A percentile compares a stretch with the other conserved stretches of the same genome.
These are phyloP conservation scores for Trichoderma asperellum DNA, from an alignment of 2,329 filamentous ascomycete genomes.

Conservation along the genomic window DNA sequence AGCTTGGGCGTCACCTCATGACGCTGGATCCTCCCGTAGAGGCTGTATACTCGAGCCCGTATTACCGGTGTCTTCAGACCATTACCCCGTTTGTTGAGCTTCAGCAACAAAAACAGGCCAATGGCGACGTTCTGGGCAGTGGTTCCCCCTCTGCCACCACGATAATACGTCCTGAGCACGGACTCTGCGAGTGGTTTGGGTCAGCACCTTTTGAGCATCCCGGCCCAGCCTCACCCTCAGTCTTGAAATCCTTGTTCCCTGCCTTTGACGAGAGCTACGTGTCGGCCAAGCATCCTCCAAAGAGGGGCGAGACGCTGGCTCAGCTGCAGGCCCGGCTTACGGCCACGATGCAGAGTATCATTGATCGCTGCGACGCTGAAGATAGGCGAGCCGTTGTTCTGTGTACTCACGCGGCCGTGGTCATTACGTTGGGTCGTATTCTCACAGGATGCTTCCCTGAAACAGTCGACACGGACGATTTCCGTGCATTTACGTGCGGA, in stretches of 20 bases:
- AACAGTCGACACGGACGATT: slow-evolving; percentile 74
- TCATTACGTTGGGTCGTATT: slow-evolving; percentile 83
- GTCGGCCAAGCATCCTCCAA: slow-evolving; percentile 67
- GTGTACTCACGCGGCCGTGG: slow-evolving; percentile 85
- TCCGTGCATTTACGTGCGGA: slow-evolving; percentile 81
- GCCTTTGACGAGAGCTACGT: slow-evolving; percentile 60
- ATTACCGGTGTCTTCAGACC: slow-evolving; percentile 87
- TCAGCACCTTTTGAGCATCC: slow-evolving; percentile 85
- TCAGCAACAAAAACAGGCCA: slow-evolving; percentile 33
- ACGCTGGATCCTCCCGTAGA: slow-evolving; percentile 69
- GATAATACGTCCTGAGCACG: slow-evolving; percentile 59
- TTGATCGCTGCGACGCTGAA: slow-evolving; percentile 72
- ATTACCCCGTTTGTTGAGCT: slow-evolving; percentile 69
- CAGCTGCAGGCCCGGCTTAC: slow-evolving; percentile 82
- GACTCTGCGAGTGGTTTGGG: slow-evolving; percentile 87
- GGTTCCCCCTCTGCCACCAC: slow-evolving; percentile 33
- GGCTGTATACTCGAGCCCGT: slow-evolving; percentile 80
- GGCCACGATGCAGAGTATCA: slow-evolving; percentile 68
- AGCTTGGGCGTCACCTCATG: slow-evolving; percentile 71
- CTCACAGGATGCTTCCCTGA: slow-evolving; percentile 79
- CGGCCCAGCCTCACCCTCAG: slow-evolving; percentile 65
- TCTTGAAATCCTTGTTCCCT: slow-evolving; percentile 71
- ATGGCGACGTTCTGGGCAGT: neutral
- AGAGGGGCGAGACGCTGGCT: slow-evolving; percentile 75
- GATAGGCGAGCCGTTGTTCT: slow-evolving; percentile 73